Evolutionary conservation across 768 basidiomycete species (phyloP).

Genomic region (Amanita phalloides): DNA sequence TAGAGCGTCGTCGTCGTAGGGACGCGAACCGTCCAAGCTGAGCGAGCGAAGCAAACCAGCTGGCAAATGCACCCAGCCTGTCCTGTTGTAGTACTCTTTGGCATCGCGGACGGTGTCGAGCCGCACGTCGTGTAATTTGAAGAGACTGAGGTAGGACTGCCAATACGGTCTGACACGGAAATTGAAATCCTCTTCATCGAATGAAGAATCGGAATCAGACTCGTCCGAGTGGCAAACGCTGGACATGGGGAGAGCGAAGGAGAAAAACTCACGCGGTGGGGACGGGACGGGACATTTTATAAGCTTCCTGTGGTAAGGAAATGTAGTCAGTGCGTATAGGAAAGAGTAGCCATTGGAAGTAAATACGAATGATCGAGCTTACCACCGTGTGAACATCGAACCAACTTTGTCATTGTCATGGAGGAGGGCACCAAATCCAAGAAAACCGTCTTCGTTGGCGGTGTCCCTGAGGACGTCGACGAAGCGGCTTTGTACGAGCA

Average conservation of each 20-base stretch:
- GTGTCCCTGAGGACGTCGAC: slow-evolving; percentile 76
- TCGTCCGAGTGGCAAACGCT: slow-evolving; percentile 15
- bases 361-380: slow-evolving; percentile 11
- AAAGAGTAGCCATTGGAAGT: slow-evolving; percentile 16
- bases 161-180: slow-evolving; percentile 50
- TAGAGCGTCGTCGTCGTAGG: slow-evolving; percentile 45
- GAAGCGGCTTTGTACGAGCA: slow-evolving; percentile 65
- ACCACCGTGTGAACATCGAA: neutral
- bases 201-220: slow-evolving; percentile 33
- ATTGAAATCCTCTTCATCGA: slow-evolving; percentile 52
- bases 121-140: slow-evolving; percentile 42
- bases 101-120: slow-evolving; percentile 66
- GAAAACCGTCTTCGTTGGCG: slow-evolving; percentile 80
- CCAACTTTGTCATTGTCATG: slow-evolving; percentile 27
- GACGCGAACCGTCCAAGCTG: slow-evolving; percentile 22
- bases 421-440: slow-evolving; percentile 80
- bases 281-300: neutral
- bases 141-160: slow-evolving; percentile 38
- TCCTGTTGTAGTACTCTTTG: slow-evolving; percentile 38
- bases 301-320: slow-evolving; percentile 6
- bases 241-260: slow-evolving; percentile 8
- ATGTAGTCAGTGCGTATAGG: slow-evolving; percentile 10
- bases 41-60: slow-evolving; percentile 1
- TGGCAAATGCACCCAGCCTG: slow-evolving; percentile 7
- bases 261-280: neutral